Base-by-base conservation (phyloP, 495 filamentous ascomycete species). In the Penicillium subrubescens region DNA sequence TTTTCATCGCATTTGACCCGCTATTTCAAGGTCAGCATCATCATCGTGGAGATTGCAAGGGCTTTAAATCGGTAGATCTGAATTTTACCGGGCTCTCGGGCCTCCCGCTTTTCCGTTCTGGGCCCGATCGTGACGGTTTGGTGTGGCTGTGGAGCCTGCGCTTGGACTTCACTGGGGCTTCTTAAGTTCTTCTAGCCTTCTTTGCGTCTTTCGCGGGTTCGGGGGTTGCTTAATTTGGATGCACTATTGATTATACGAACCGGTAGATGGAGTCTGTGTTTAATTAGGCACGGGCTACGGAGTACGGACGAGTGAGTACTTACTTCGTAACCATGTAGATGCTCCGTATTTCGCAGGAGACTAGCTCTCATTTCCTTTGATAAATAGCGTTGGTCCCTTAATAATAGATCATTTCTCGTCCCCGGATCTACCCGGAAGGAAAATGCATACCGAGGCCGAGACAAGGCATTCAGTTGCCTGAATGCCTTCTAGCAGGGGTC, bases 1-100 rank as follows among this genome's bases (percentile, higher is more conserved):
- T 23, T 25, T 23, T 21, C 44, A 14, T 23, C 3, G 21, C 19
- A 23, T 23, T 33, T 33, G 44, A 48, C 44, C 44, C 44, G 44
- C 44, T 23, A 11, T 21, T 11, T 23, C 19, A 23, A 23, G 3
- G 23, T 21, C 44, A 23, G 23, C 48, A 52, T 15, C 48, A 52
- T 52, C 14, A 50, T 48, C 27, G n/a, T 48, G 53, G 35, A 67
- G 57, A 66, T 68, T 66, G 53, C 58, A 64, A 61, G 67, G 65
- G 41, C 57, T 44, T 39, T 39, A 17, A 19, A 33, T 37, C 59
- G 44, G 68, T 55, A 64, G 68, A 73, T 73, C 68, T 37, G 59
- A 63, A 71, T 70, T 62, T 68, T 31, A 67, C 57, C 62, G 43
- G 33, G 54, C 60, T 59, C 64, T 60, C 60, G 65, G 63, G 63